Evolutionary conservation across 257 asterid species (phyloP), one percentile per base, ranked within the genome.

Genomic region (Vinca minor): DNA sequence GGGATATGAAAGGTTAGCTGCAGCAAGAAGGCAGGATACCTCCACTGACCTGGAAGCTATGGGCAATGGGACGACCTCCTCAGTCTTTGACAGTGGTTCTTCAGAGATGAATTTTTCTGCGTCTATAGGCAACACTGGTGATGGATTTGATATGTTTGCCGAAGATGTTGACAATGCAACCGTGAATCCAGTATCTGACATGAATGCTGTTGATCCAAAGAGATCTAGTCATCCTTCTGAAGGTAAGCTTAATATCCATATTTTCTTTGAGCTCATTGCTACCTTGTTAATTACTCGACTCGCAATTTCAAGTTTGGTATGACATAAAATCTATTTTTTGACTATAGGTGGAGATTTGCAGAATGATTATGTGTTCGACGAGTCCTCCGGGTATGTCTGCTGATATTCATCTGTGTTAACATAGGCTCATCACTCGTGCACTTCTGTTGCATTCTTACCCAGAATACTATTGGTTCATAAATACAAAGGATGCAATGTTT

Each of bases 1-100:
- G 85, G 99, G 96, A 42, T 93, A 80, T 36, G 99, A 89, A 79
- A 90, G 70, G 70, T 49, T 93, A 53, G 83, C 76, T 48, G 84
- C 67, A 54, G 78, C 89, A 55, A 83, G 94, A 83, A 76, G 65
- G 53, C 77, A 60, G 10, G 88, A 78, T 68, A 38, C 66, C 56
- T 59, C 79, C 12, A 71, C 65, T 49, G 71, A 70, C 73, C 35
- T 36, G 13, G 72, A 62, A 65, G 76, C 17, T 66, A 84, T 21
- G 26, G 49, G 57, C 49, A 59, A 38, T 20, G 67, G 64, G 48
- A 47, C 65, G 49, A 15, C 63, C 56, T 59, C 69, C 50, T 52
- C 72, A 26, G 42, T 62, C 59, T 45, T 35, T 42, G 67, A 65
- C 18, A 13, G 12, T 12, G 62, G 59, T 53, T 29, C 76, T 36